These are phyloP conservation scores for Leucocoprinus birnbaumii DNA, from an alignment of 768 basidiomycete genomes.

Conservation along the genomic window DNA sequence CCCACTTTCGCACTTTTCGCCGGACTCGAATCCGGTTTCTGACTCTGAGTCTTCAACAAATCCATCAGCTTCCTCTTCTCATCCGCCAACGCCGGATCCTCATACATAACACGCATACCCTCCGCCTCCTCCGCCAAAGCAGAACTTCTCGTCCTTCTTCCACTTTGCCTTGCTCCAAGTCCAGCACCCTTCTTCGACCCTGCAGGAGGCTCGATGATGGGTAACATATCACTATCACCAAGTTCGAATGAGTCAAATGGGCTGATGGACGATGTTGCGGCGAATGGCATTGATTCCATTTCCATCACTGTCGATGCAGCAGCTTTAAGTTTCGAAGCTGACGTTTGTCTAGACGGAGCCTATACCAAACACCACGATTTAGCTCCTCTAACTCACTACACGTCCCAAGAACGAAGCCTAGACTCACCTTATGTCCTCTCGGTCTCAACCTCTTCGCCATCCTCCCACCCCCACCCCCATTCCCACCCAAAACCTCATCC, in stretches of 20 bases:
- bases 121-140: constrained; percentile 28
- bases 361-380: background rate
- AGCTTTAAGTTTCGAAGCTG: background rate
- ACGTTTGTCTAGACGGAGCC: constrained; percentile 18
- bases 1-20: constrained; percentile 1
- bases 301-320: too few species aligned
- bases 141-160: constrained; percentile 17
- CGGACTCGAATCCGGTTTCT: constrained; percentile 13
- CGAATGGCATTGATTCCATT: constrained; percentile 8
- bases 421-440: constrained; percentile 31
- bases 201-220: background rate
- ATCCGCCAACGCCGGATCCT: constrained; percentile 61
- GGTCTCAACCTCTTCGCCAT: constrained; percentile 33
- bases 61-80: constrained; percentile 58
- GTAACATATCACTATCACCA: constrained; percentile 4
- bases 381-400: too few species aligned
- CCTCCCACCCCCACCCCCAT: too few species aligned
- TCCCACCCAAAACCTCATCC: constrained; percentile 24
- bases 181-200: background rate
- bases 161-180: constrained; percentile 16
- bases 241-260: constrained; percentile 24
- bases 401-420: background rate
- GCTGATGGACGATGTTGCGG: constrained; percentile 19
- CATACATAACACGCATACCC: constrained; percentile 59
- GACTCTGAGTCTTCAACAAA: constrained; percentile 38